Base-by-base conservation (phyloP, 768 basidiomycete genomes). In the Daedaleopsis nitida region DNA sequence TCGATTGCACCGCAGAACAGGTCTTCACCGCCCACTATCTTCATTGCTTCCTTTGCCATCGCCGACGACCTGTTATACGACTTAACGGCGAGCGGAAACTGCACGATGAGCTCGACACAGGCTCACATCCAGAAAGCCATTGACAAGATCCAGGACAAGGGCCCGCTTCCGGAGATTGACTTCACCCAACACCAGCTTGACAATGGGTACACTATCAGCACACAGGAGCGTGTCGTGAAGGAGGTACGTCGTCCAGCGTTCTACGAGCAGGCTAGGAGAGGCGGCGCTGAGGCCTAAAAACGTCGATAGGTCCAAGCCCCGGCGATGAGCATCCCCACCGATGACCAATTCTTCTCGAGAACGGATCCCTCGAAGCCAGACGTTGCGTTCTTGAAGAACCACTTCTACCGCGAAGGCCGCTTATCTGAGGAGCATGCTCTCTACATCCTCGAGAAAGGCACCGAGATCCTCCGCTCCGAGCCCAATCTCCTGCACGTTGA, bases 361-460 rank as follows among this genome's bases (percentile, higher is more conserved):
- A 83, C 86, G 68, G 96, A 98, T 78, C 87, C 84, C 47, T 83
- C 87, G 32, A 98, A 96, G 75, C 96, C 96, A 11, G 93, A 98
- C 74, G 81, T 98, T 66, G 95, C 92, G 32, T 98, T 94, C 75
- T 83, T 99, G 64, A 99, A 98, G 81, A 98, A 98, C 70, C 97
- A 99, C 77, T 98, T 99, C 73, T 98, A 98, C 75, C 86, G 97
- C 38, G 96, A 98, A 74, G 96, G 96, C 0, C 81, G 96, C 53
- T 67, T 98, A 66, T 95, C 88, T 17, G 96, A 98, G 74, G 93
- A 96, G 48, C 95, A 98, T 74, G 97, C 97, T 4, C 72, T 97
- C 64, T 97, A 88, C 81, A 98, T 99, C 71, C 77, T 99, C 66
- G 85, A 91, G 64, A 90, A 88, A 75, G 91, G 85, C n/a, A 88